Evolutionary conservation across 768 basidiomycete genomes (phyloP), one percentile per base, ranked within the genome.

Genomic region (Thelephora ganbajun): DNA sequence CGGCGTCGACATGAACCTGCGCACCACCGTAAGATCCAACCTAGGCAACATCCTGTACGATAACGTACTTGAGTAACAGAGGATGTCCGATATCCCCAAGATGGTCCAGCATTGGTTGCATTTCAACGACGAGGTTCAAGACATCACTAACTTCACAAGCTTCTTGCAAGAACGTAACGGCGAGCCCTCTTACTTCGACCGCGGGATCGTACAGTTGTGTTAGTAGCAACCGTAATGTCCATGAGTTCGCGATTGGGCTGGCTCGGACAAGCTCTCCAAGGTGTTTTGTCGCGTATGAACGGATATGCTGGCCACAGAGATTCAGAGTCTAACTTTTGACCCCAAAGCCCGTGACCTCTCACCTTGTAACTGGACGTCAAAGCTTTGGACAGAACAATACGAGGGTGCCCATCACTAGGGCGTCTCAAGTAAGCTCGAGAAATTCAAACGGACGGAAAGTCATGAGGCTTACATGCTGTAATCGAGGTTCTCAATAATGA

Each of bases 121-220:
- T 84, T 58, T 87, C 83, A 2, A 99, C 93, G 2, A 98, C 89
- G 45, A 87, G 70, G 57, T 93, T 83, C 22, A 99, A 70, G 18
- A 85, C 77, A 35, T 87, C 84, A 54, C 80, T 76, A 11, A 79
- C 73, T 56, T 92, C 83, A 56, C 94, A 98, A 1, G 83, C 89
- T 55, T 88, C 87, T 59, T 96, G 84, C 5, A 99, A 72, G 57
- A 83, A 86, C 50, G 80, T 79, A 14, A 96, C 87, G 6, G 96
- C 91, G 51, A 88, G 70, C 65, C 91, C 83, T 58, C 88, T 86
- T 1, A 99, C 91, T 60, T 93, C 89, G 16, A 82, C 69, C 0
- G 83, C 77, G 5, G 91, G 87, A 57, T 99, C 96, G 61, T 98
- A 99, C 11, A 98, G 69, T 62, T 99, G 96, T 0, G 94, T 98